These are phyloP conservation scores for Xylariaceae sp. DNA, from an alignment of 2,329 filamentous ascomycete species.

Conservation along the genomic window DNA sequence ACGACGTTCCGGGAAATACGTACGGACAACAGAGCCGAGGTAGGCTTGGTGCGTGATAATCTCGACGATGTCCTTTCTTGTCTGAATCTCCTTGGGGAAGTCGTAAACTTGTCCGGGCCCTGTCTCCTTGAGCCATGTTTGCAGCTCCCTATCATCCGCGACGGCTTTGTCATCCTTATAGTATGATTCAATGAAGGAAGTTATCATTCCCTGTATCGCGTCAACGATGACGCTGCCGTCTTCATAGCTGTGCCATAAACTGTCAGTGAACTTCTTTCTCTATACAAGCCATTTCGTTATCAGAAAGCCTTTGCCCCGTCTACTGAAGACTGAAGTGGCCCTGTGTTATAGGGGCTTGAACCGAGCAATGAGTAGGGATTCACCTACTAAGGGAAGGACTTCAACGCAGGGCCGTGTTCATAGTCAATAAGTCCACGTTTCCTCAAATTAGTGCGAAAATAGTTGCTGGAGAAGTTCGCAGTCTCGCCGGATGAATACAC, in stretches of 20 bases:
- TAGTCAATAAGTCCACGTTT: slow-evolving; percentile 40
- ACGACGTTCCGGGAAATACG: neutral
- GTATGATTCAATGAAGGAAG: slow-evolving; percentile 41
- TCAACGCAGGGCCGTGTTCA: slow-evolving; percentile 36
- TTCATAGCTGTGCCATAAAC: slow-evolving; percentile 32
- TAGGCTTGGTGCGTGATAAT: slow-evolving; percentile 40
- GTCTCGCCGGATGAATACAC: slow-evolving; percentile 12
- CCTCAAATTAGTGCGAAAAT: slow-evolving; percentile 13
- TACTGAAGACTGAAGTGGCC: too few species aligned
- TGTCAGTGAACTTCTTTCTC: slow-evolving; percentile 2
- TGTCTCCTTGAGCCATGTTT: slow-evolving; percentile 43
- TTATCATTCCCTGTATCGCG: slow-evolving; percentile 37
- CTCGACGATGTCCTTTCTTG: slow-evolving; percentile 35
- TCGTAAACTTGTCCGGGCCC: slow-evolving; percentile 37
- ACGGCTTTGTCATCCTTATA: slow-evolving; percentile 33
- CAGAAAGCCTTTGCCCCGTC: too few species aligned
- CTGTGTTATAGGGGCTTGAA: neutral
- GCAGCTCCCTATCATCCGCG: slow-evolving; percentile 38
- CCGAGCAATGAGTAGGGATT: neutral
- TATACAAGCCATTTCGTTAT: too few species aligned
- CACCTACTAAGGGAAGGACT: slow-evolving; percentile 37
- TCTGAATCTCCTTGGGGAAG: slow-evolving; percentile 35
- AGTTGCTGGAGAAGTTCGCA: slow-evolving; percentile 11
- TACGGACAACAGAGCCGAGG: slow-evolving; percentile 32
- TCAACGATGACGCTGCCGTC: slow-evolving; percentile 38